Base-by-base conservation (phyloP, 495 filamentous ascomycete species). In the Tuber magnatum region DNA sequence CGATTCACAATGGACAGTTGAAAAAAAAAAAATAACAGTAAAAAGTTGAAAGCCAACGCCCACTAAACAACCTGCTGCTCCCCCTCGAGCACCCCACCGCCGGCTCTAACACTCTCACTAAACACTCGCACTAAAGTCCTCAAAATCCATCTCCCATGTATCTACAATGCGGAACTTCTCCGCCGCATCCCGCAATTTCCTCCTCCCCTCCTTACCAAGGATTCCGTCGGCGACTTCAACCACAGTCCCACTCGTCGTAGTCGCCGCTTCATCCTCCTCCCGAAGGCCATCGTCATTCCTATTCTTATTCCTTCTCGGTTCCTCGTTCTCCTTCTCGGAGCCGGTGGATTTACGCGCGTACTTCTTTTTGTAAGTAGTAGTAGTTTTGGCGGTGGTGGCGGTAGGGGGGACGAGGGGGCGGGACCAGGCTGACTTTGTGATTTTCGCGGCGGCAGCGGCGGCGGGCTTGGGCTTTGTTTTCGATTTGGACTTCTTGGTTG, bases 141-240 rank as follows among this genome's bases (percentile, higher is more conserved):
- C 91, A 86, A 91, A 93, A 74, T 92, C 90, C 87, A 93, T 86
- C 77, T 91, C 83, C 90, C 90, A 92, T 75, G 87, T 81, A 84
- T 93, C 91, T 48, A 93, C 85, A 80, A 91, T 88, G 46, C 86
- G 85, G 81, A 93, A 93, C 76, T 92, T 92, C 77, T 83, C 83
- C 74, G 79, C 84, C 32, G 83, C 82, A 28, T 80, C 80, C 76
- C 84, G 84, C 69, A 89, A 77, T 80, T 85, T 84, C 56, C 77
- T 83, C 22, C 81, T 78, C 48, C 75, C 79, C 22, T 42, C 41
- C 61, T 71, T 72, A 38, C 56, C 72, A 6, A 72, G 43, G 32
- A 69, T 10, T 9, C 65, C 76, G 24, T 65, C 77, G 20, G 43
- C 74, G 7, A 77, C 22, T 35, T 80, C 78, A 1, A 72, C 43